These are phyloP conservation scores for Aspergillus awamori DNA, from an alignment of 2,329 filamentous ascomycete genomes.

Conservation along the genomic window DNA sequence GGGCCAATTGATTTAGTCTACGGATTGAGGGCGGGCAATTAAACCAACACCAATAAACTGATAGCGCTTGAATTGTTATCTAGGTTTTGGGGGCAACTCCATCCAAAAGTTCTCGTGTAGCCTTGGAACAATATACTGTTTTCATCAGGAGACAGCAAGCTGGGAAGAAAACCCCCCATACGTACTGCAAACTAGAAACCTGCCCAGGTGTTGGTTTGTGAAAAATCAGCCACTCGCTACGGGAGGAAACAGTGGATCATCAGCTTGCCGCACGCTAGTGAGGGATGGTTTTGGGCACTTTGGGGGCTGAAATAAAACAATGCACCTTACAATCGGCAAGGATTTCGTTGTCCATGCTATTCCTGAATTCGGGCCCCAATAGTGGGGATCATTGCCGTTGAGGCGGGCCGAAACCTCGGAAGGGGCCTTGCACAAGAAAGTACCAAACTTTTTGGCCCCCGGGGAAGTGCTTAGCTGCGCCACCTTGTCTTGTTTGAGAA, in stretches of 20 bases:
- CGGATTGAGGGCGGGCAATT: background rate
- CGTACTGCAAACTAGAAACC: too few relatives aligned
- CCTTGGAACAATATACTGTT: too few relatives aligned
- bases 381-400: slow-evolving; percentile 9
- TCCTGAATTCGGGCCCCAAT: background rate
- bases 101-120: too few relatives aligned
- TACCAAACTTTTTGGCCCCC: slow-evolving; percentile 4
- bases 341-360: too few relatives aligned
- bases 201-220: too few relatives aligned
- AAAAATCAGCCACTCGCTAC: too few relatives aligned
- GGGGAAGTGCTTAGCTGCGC: background rate
- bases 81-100: too few relatives aligned
- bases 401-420: slow-evolving; percentile 9
- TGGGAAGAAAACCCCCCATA: too few relatives aligned
- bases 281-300: background rate
- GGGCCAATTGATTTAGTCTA: slow-evolving; percentile 1
- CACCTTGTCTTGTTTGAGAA: background rate
- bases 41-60: background rate
- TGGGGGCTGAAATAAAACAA: background rate
- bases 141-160: too few relatives aligned
- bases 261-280: background rate
- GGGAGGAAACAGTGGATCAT: background rate
- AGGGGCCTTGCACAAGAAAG: background rate
- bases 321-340: too few relatives aligned
- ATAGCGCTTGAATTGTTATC: too few relatives aligned